Conservation (phyloP, 2,329 filamentous ascomycete species). For the Apiospora hydei region DNA sequence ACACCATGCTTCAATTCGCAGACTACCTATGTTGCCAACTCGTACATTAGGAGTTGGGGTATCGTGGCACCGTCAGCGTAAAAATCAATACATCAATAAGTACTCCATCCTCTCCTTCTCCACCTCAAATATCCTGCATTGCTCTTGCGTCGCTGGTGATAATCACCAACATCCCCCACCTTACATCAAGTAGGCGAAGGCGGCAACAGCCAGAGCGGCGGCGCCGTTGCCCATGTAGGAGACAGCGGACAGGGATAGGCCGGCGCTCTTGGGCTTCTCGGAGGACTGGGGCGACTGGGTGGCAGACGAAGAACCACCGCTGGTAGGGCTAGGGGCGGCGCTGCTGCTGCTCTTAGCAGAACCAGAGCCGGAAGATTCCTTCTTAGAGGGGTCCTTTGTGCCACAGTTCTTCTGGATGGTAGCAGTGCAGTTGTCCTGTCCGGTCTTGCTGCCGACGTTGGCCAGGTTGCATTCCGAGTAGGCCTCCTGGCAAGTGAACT, state of each 20-base stretch:
- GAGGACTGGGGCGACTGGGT: slow-evolving; percentile 32
- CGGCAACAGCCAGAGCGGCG: slow-evolving; percentile 57
- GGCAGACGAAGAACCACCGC: slow-evolving; percentile 29
- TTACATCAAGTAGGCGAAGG: slow-evolving; percentile 50
- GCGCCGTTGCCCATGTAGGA: slow-evolving; percentile 54
- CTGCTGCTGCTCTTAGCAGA: slow-evolving; percentile 34
- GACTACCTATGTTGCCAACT: slow-evolving; percentile 31
- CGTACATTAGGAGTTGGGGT: slow-evolving; percentile 37
- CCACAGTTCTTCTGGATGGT: slow-evolving; percentile 59
- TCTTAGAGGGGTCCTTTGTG: slow-evolving; percentile 49
- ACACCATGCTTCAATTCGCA: slow-evolving; percentile 27
- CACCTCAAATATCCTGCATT: not conserved
- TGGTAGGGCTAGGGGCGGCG: not conserved
- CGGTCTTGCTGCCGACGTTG: slow-evolving; percentile 50
- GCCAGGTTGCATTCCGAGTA: slow-evolving; percentile 55
- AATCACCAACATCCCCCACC: not conserved
- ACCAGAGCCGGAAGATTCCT: slow-evolving; percentile 31
- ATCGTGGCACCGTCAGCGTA: slow-evolving; percentile 28
- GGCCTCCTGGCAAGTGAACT: slow-evolving; percentile 61
- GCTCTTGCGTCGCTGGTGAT: not conserved
- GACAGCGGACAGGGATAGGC: slow-evolving; percentile 38
- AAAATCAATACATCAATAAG: slow-evolving; percentile 2
- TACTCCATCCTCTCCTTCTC: not conserved
- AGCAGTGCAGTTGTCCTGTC: slow-evolving; percentile 56
- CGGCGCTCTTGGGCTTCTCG: slow-evolving; percentile 33